Base-by-base conservation (phyloP, 2,329 filamentous ascomycete species). In the Cytospora leucostoma region DNA sequence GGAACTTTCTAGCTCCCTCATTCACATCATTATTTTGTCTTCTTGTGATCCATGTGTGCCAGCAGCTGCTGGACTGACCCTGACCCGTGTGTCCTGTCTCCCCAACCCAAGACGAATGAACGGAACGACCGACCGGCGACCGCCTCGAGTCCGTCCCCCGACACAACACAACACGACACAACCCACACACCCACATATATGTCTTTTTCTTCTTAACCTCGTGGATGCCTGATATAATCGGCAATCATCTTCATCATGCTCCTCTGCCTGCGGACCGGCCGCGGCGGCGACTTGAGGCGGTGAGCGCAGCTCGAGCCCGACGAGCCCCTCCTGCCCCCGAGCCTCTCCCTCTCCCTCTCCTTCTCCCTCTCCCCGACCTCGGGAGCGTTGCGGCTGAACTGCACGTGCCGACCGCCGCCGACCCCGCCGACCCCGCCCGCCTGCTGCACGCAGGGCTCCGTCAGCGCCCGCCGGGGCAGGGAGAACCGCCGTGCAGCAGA, bases 191-290 rank as follows among this genome's bases (percentile, higher is more conserved):
- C 12, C 44, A 4, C 5, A 10, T 8, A 11, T 15, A 44, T 15
- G 8, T 17, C 17, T 11, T 12, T 13, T 12, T 13, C 15, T 3
- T 6, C 40, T 47, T n/a, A 61, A 4, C n/a, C 38, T n/a, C 58
- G 38, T 7, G 58, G 56, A 12, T 50, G 63, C 17, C 63, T 61
- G 19, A 65, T 56, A 11, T 59, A 65, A 19, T 64, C 61, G 2
- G 52, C 37, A 12, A 65, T 59, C 21, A 62, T 49, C 56, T 59
- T 49, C 19, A 55, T 59, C 32, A 65, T 62, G 53, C 56, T 65
- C 53, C 57, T 65, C 21, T 59, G 61, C 8, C 56, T 65, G 35
- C 56, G 54, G 12, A 63, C 35, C n/a, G 61, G 47, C 19, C 61
- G 49, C 33, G 52, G 55, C 4, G 64, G 64, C 12, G 64, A 65